Conservation (phyloP, 2,329 filamentous ascomycete genomes). For the Pestalotiopsis sp. region DNA sequence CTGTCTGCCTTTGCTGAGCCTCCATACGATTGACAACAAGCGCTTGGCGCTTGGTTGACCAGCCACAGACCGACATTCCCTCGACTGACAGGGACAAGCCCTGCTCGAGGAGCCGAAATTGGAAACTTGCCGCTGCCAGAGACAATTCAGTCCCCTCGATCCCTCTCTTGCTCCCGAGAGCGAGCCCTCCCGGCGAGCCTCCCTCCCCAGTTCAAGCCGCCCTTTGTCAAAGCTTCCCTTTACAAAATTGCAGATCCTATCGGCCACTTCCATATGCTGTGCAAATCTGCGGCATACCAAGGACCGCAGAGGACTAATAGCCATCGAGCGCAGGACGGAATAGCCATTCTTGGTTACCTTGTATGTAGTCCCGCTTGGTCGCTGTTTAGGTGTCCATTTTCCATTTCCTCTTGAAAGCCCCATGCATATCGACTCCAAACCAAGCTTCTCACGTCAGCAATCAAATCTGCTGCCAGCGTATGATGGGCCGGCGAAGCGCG, state of each 20-base stretch:
- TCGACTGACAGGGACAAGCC: not conserved
- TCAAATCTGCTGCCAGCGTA: not conserved
- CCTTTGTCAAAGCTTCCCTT: no score
- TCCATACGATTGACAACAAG: not conserved
- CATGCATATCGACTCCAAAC: not conserved
- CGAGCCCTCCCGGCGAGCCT: no score
- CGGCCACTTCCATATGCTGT: no score
- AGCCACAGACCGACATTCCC: not conserved
- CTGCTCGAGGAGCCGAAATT: slow-evolving; percentile 5
- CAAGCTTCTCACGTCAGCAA: slow-evolving; percentile 10
- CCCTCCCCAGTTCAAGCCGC: not conserved
- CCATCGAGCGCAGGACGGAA: no score
- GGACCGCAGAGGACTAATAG: no score
- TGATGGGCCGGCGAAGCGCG: not conserved
- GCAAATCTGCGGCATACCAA: not conserved
- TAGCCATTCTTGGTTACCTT: not conserved
- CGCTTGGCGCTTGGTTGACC: slow-evolving; percentile 6
- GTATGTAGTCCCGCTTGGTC: not conserved
- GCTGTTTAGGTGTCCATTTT: no score
- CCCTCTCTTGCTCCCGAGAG: slow-evolving; percentile 1
- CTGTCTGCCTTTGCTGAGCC: slow-evolving; percentile 4
- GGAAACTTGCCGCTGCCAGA: slow-evolving; percentile 4
- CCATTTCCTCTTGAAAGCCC: not conserved
- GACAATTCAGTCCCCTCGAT: not conserved
- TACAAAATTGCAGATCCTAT: no score